Evolutionary conservation across 1,284 basidiomycete species (phyloP), one percentile per base, ranked within the genome.

Genomic region (Papiliotrema laurentii): DNA sequence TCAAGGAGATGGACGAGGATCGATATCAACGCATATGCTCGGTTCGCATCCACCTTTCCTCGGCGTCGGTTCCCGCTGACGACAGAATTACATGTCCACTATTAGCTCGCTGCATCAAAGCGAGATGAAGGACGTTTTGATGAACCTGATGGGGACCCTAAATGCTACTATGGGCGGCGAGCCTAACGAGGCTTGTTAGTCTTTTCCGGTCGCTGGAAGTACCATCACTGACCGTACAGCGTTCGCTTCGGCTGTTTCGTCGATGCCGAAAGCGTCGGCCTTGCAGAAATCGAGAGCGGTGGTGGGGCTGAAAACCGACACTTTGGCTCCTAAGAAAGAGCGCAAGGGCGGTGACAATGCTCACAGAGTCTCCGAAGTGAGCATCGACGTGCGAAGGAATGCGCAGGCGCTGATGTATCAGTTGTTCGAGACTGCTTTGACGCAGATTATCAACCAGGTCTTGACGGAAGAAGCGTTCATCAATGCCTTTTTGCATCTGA

Each of bases 1-100:
- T 97, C 56, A 93, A 92, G 68, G 94, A 98, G 75, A 93, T 96
- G 83, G 90, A 93, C 51, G 87, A 92, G 68, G 74, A 72, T 45
- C 72, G 84, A 25, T 96, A 94, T 69, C 85, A 83, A 37, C 87
- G 86, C 64, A 74, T 94, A 28, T 96, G 90, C 65, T 86, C 85
- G 43, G 91, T 94, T 66, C 51, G 87, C 78, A 13, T 42, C 6
- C 25, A 27, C 3, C 26, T n/a, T 3, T 6, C 35, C 16, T 18
- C 26, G 5, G 13, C 13, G 9, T 9, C 9, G 2, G 13, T 41
- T 34, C 13, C 21, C 22, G 33, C 31, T 47, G 26, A 42, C 16
- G 14, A n/a, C 61, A 94, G 91, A 82, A 85, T 6, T 96, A 96
- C 73, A 93, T 94, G 61, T 86, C 87, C 2, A 81, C 86, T 1